Base-by-base conservation (phyloP, 345 rosid genomes). In the Aethionema arabicum region DNA sequence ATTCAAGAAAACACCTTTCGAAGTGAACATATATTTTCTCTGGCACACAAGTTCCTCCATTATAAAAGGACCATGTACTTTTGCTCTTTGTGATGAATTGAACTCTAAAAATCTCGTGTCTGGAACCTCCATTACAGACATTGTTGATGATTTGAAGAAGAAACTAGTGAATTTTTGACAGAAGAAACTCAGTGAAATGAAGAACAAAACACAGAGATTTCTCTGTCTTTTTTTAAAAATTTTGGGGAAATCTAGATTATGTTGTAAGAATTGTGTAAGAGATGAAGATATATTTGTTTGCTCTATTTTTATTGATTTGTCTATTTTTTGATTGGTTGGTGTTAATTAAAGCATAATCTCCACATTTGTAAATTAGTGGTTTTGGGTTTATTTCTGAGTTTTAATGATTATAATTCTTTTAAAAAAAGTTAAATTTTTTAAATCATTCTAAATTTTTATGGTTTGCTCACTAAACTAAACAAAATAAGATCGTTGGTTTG, bases 241-340 rank as follows among this genome's bases (percentile, higher is more conserved):
- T 1, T 21, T 21, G 7, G 16, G 44, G 30, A 64, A 52, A 33
- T 46, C 46, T 5, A 44, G 32, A 37, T 46, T 47, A 33, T 50
- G 52, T 41, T 49, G 52, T 31, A 32, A 32, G 31, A 50, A 2
- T 14, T 15, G 29, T 16, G 21, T 14, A 47, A 68, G 48, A 70
- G 45, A 47, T 55, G 45, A 56, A 56, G 59, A 59, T 45, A 29
- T 33, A 63, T 31, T 56, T 57, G 14, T 56, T 70, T 59, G 6
- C 35, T 63, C 74, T 56, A 63, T 63, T 70, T 63, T 70, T 41
- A 63, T 10, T 14, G 65, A 49, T 36, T 50, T 5, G 37, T 42
- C 74, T 70, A 70, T 49, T 70, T 70, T 49, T 63, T 70, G 65
- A 54, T 38, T 63, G 74, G 74, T 56, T 56, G 59, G 43, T 70